Percentiles rank a stretch among this genome's conserved stretches.
Evolutionary conservation across 148 eudicot genomes (phyloP).

Genomic region (Diospyros kaki): DNA sequence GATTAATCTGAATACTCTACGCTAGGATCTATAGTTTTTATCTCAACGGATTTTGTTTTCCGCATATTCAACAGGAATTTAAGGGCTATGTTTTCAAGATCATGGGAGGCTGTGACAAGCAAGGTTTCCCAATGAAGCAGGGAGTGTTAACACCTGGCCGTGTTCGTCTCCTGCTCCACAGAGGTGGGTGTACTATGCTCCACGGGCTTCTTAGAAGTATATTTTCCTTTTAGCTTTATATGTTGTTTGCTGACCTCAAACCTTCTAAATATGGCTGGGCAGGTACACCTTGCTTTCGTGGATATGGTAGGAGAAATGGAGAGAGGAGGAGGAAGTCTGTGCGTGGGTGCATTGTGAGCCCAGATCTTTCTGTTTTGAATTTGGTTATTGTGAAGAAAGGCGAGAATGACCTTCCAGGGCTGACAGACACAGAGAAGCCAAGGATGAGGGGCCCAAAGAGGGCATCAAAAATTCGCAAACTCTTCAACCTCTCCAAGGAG

Average conservation of each 20-base stretch:
- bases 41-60: too few species aligned
- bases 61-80: conserved; percentile 10
- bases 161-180: conserved; percentile 20
- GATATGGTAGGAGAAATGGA: conserved; percentile 11
- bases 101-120: conserved; percentile 31
- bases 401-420: conserved; percentile 11
- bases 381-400: conserved; percentile 15
- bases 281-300: conserved; percentile 13
- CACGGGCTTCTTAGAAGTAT: background rate
- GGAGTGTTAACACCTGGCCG: conserved; percentile 25
- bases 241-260: background rate
- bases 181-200: conserved; percentile 4
- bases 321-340: conserved; percentile 15
- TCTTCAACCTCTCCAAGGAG: conserved; percentile 9
- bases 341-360: conserved; percentile 13
- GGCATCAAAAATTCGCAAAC: conserved; percentile 12
- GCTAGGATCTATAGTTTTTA: background rate
- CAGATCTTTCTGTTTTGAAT: conserved; percentile 10
- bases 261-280: background rate
- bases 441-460: conserved; percentile 12
- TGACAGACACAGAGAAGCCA: conserved; percentile 10
- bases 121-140: conserved; percentile 28
- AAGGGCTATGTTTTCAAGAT: conserved; percentile 26
- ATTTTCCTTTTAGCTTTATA: background rate
- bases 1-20: background rate